Percentiles rank a stretch among this genome's conserved stretches.
Evolutionary conservation across 2,329 filamentous ascomycete genomes (phyloP).

Genomic region (Calonectria naviculata): DNA sequence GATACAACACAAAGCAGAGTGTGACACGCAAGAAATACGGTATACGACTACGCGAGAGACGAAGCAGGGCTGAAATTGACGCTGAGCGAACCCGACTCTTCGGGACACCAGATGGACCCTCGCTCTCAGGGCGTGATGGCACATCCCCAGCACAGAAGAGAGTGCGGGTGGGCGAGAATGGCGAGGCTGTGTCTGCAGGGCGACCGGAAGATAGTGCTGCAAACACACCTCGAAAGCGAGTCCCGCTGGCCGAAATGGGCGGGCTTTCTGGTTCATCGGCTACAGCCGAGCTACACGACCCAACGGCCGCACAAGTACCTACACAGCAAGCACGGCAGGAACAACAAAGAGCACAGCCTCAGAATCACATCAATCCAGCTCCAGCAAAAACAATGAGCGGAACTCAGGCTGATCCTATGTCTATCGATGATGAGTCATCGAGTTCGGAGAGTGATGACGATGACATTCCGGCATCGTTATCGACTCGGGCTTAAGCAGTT

Average conservation of each 20-base stretch:
- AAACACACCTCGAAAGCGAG: slow-evolving; percentile 38
- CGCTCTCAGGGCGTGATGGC: slow-evolving; percentile 15
- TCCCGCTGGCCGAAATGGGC: slow-evolving; percentile 47
- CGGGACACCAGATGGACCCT: slow-evolving; percentile 23
- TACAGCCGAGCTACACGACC: slow-evolving; percentile 50
- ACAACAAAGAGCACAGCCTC: not conserved
- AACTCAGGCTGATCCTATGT: slow-evolving; percentile 41
- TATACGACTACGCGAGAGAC: slow-evolving; percentile 62
- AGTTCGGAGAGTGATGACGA: slow-evolving; percentile 33
- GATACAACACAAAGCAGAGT: slow-evolving; percentile 66
- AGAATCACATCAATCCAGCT: not conserved
- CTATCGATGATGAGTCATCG: slow-evolving; percentile 36
- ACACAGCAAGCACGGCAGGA: slow-evolving; percentile 34
- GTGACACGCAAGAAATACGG: slow-evolving; percentile 68
- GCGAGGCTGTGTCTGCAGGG: slow-evolving; percentile 4
- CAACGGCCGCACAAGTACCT: slow-evolving; percentile 42
- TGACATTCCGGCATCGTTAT: slow-evolving; percentile 41
- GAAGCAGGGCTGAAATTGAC: slow-evolving; percentile 58
- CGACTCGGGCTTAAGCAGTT: not conserved
- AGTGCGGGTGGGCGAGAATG: slow-evolving; percentile 28
- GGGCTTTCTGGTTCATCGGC: slow-evolving; percentile 49
- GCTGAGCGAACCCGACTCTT: slow-evolving; percentile 54
- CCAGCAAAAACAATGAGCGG: slow-evolving; percentile 1
- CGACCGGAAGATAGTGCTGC: slow-evolving; percentile 9
- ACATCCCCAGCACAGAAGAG: slow-evolving; percentile 36